Evolutionary conservation across 768 basidiomycete genomes (phyloP).

Genomic region (Boletus patriciae): DNA sequence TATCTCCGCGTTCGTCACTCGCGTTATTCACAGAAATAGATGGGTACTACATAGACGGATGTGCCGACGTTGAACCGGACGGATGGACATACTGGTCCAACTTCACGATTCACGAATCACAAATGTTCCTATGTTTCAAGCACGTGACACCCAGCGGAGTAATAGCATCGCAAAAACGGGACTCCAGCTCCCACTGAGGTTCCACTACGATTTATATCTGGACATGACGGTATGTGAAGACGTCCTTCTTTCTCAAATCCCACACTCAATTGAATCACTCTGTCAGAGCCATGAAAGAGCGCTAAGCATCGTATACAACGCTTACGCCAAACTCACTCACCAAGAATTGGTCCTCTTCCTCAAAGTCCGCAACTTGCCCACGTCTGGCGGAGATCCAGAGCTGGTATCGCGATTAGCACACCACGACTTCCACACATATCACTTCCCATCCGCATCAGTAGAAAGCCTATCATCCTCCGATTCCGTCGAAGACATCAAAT

Average conservation of each 20-base stretch:
- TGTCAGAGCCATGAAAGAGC: constrained; percentile 28
- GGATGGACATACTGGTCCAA: too few relatives aligned
- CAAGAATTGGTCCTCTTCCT: constrained; percentile 75
- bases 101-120: too few relatives aligned
- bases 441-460: constrained; percentile 43
- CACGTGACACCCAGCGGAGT: neutral
- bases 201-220: neutral
- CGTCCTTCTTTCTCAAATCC: constrained; percentile 1
- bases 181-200: constrained; percentile 1
- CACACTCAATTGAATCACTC: constrained; percentile 20
- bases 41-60: too few relatives aligned
- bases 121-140: neutral
- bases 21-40: too few relatives aligned
- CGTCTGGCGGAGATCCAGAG: constrained; percentile 58
- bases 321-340: constrained; percentile 66
- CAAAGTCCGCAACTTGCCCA: constrained; percentile 68
- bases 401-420: constrained; percentile 72
- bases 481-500: constrained; percentile 17
- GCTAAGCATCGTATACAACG: constrained; percentile 54
- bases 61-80: too few relatives aligned
- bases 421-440: constrained; percentile 73
- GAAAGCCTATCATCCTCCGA: constrained; percentile 31
- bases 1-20: too few relatives aligned
- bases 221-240: constrained; percentile 43
- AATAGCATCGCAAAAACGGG: neutral